Evolutionary conservation across 2,329 filamentous ascomycete genomes (phyloP).

Genomic region (Didymella pomorum): DNA sequence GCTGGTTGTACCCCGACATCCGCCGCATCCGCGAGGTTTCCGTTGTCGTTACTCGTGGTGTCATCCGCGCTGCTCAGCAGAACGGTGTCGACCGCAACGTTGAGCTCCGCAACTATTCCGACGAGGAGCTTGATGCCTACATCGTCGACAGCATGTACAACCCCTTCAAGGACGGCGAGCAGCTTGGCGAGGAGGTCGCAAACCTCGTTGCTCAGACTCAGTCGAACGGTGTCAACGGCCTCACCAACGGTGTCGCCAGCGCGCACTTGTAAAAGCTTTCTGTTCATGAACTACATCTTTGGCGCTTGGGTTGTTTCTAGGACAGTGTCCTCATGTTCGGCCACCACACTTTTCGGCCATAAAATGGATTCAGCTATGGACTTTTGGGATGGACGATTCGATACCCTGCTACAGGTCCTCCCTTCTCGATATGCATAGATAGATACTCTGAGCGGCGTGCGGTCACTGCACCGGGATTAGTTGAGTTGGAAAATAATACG

Average conservation of each 20-base stretch:
- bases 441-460: constrained; percentile 15
- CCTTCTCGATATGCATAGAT: constrained; percentile 24
- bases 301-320: constrained; percentile 25
- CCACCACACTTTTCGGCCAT: constrained; percentile 25
- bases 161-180: constrained; percentile 57
- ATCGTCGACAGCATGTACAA: constrained; percentile 61
- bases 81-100: constrained; percentile 68
- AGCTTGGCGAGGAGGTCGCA: constrained; percentile 50
- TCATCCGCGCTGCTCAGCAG: constrained; percentile 88
- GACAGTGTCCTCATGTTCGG: constrained; percentile 19
- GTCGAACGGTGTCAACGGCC: constrained; percentile 36
- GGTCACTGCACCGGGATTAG: constrained; percentile 6
- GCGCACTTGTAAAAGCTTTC: constrained; percentile 43
- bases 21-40: constrained; percentile 91
- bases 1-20: constrained; percentile 90
- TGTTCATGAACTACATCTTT: constrained; percentile 27
- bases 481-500: constrained; percentile 15
- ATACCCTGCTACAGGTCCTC: constrained; percentile 38
- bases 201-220: constrained; percentile 38
- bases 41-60: constrained; percentile 84
- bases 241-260: constrained; percentile 42
- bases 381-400: constrained; percentile 30
- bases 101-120: constrained; percentile 70
- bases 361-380: constrained; percentile 33
- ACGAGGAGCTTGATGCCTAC: constrained; percentile 76